Conservation (phyloP, 192 early-diverging fungal genomes). For the Chytriomyces hyalinus region DNA sequence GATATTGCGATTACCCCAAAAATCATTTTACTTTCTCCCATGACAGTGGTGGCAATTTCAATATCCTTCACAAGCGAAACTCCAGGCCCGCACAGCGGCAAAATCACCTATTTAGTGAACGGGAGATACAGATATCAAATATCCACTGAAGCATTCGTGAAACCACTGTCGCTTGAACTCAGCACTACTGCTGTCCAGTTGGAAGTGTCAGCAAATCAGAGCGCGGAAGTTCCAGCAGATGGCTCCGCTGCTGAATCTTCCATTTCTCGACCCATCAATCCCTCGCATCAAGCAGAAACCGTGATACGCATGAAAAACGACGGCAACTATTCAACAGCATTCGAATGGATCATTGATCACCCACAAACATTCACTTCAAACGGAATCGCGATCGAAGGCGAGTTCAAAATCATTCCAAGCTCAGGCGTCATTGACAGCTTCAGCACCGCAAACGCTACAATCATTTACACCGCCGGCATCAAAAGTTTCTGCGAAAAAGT, state of each 20-base stretch:
- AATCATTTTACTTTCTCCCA: constrained; percentile 36
- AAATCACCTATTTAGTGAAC: constrained; percentile 56
- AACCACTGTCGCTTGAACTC: constrained; percentile 39
- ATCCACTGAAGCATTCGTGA: constrained; percentile 40
- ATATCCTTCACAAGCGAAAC: constrained; percentile 37
- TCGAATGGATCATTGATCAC: constrained; percentile 38
- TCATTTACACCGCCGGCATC: constrained; percentile 49
- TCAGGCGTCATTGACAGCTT: constrained; percentile 34
- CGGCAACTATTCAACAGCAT: constrained; percentile 43
- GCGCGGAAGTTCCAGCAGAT: background rate
- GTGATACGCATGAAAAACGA: constrained; percentile 28
- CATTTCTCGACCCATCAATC: background rate
- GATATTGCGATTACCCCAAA: constrained; percentile 34
- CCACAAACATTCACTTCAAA: constrained; percentile 15
- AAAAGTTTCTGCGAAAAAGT: constrained; percentile 38
- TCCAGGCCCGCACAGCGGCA: constrained; percentile 30
- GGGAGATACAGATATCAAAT: constrained; percentile 57
- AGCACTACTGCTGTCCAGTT: constrained; percentile 6
- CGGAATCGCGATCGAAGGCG: constrained; percentile 41
- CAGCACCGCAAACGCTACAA: constrained; percentile 13
- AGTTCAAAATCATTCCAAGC: constrained; percentile 39
- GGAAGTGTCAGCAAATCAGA: constrained; percentile 21
- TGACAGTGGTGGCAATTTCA: constrained; percentile 45
- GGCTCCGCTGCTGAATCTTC: background rate
- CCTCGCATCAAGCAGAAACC: constrained; percentile 20